Base-by-base conservation (phyloP, 2,329 filamentous ascomycete genomes). In the Xylariaceae sp. region DNA sequence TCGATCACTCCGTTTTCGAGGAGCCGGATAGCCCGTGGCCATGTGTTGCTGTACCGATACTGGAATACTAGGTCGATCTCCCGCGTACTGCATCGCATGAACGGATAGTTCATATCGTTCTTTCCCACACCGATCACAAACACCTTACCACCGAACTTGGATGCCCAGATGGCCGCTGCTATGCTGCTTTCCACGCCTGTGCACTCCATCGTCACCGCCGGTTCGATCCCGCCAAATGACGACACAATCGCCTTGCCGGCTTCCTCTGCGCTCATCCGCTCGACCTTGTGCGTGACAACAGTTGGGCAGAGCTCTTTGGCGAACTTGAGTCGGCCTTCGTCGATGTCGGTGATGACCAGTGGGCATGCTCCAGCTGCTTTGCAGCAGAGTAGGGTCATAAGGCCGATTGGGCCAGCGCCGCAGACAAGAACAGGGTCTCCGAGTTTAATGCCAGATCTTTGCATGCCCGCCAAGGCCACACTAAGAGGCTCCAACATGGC, bases 41-140 rank as follows among this genome's bases (percentile, higher is more conserved):
- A 97, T 18, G 90, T 96, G 76, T 97, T 97, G 75, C 82, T 83
- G 77, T 97, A 97, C 56, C 94, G 84, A 77, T 97, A 97, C 76
- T 97, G 93, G 72, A 97, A 94, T 75, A 96, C 90, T 55, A 97
- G 78, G 73, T 97, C 93, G 62, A 97, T 88, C 75, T 97, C 94
- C 58, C 89, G 83, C 6, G 92, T 93, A 64, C 88, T 93, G 52
- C 93, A 81, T 47, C 90, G 78, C 93, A 97, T 97, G 72, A 97
- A 97, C 28, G 93, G 93, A 58, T 97, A 88, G 72, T 83, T 90
- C 77, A 97, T 94, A 77, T 97, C 90, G 70, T 94, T 92, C 79
- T 89, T 93, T 60, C 93, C 94, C 2, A 97, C 92, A 39, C 93
- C 93, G 60, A 97, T 95, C 58, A 97, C 88, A 68, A 97, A 97